phyloP scores from a whole-genome alignment of 306 rosid species.

The Mimosa bimucronata region DNA sequence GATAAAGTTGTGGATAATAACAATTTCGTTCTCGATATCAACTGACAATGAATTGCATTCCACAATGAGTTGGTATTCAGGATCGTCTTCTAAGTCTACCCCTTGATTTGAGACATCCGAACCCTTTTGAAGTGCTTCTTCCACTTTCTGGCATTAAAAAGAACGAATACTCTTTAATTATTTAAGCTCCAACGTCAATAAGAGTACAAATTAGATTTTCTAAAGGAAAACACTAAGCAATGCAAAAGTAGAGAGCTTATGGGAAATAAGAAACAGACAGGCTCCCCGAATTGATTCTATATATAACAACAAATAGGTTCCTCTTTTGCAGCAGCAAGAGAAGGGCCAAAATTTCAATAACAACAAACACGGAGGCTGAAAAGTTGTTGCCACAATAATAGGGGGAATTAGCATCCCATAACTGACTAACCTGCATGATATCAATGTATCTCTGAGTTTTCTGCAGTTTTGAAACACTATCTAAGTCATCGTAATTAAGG shows the following conservation, averaged over 20 bases:
- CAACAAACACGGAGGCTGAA: slow-evolving; percentile 3
- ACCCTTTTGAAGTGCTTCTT: slow-evolving; percentile 73
- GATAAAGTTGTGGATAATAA: slow-evolving; percentile 85
- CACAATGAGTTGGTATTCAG: slow-evolving; percentile 91
- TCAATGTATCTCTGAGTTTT: slow-evolving; percentile 79
- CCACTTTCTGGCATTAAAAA: slow-evolving; percentile 81
- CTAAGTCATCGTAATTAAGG: slow-evolving; percentile 90
- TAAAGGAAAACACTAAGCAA: background rate
- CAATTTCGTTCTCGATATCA: slow-evolving; percentile 94
- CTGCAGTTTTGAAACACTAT: slow-evolving; percentile 93
- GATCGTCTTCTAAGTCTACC: slow-evolving; percentile 86
- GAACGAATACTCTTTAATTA: background rate
- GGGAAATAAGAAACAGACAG: slow-evolving; percentile 3
- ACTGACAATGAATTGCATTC: slow-evolving; percentile 90
- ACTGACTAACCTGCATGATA: slow-evolving; percentile 67
- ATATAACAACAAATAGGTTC: background rate
- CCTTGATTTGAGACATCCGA: slow-evolving; percentile 64
- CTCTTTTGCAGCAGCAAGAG: slow-evolving; percentile 11
- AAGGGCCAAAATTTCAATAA: slow-evolving; percentile 3
- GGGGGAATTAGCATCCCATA: background rate
- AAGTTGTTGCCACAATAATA: background rate
- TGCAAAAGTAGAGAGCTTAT: slow-evolving; percentile 4
- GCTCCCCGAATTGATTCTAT: background rate
- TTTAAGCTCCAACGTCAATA: slow-evolving; percentile 28
- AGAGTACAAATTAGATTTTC: slow-evolving; percentile 23